Evolutionary conservation across 257 asterid genomes (phyloP).

Genomic region (Solanum tacnaense): DNA sequence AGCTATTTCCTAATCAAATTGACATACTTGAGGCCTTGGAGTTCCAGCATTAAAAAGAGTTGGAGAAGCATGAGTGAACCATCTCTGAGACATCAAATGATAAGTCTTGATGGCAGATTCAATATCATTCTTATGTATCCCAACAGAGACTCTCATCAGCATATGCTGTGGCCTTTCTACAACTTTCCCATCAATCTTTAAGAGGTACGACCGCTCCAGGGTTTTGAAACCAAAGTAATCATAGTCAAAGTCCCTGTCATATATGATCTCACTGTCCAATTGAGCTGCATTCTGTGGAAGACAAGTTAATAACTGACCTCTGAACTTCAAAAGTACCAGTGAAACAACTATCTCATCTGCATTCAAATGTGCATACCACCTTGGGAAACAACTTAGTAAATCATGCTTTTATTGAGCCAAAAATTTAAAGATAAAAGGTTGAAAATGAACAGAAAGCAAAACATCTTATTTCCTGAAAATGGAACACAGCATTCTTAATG

Average conservation of each 20-base stretch:
- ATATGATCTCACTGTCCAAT: conserved; percentile 90
- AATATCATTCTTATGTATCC: conserved; percentile 78
- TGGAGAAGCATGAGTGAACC: conserved; percentile 99
- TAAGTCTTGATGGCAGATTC: conserved; percentile 70
- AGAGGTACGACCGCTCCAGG: conserved; percentile 83
- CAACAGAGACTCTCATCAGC: conserved; percentile 97
- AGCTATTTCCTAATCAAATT: neutral
- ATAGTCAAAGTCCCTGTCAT: conserved; percentile 88
- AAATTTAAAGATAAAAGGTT: neutral
- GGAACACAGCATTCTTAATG: neutral
- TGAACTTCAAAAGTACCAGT: neutral
- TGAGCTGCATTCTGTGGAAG: conserved; percentile 58
- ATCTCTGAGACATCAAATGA: conserved; percentile 81
- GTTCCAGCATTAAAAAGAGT: conserved; percentile 97
- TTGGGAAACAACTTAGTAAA: neutral
- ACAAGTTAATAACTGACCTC: neutral
- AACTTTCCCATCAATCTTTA: conserved; percentile 67
- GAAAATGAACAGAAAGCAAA: neutral
- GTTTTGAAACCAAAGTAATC: conserved; percentile 95
- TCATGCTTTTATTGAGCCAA: neutral
- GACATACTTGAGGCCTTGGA: conserved; percentile 84
- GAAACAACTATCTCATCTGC: neutral
- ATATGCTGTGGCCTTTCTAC: conserved; percentile 98
- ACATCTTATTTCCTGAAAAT: neutral
- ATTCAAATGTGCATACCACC: neutral